A percentile compares a stretch with the other conserved stretches of the same genome.
phyloP scores from a whole-genome alignment of 1,139 yeast species.

The Petasospora rhodanensis region DNA sequence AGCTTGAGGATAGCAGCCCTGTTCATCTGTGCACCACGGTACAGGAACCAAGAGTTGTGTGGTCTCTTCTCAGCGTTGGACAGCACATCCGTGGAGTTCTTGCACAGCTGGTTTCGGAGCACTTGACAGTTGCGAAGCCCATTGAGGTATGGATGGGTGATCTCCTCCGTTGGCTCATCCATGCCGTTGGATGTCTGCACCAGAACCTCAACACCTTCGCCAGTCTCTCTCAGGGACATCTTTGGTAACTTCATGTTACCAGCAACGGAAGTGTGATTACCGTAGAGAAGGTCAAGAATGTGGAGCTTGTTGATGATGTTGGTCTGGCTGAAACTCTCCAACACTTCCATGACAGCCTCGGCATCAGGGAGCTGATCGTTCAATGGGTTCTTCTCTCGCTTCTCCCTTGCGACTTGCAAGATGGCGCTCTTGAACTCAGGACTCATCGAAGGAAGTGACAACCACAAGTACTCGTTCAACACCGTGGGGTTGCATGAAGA shows the following conservation, averaged over 20 bases:
- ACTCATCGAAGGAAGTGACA: too few relatives aligned
- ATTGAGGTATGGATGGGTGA: conserved; percentile 20
- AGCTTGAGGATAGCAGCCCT: conserved; percentile 37
- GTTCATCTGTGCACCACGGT: conserved; percentile 40
- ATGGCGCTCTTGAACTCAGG: too few relatives aligned
- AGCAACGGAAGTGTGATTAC: conserved; percentile 2
- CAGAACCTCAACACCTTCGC: conserved; percentile 1
- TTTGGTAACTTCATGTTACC: conserved; percentile 3
- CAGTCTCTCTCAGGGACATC: conserved; percentile 4
- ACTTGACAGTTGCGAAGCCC: conserved; percentile 1
- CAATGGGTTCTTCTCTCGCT: neutral
- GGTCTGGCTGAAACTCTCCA: conserved; percentile 1
- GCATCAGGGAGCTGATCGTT: conserved; percentile 4
- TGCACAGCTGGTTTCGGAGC: conserved; percentile 6
- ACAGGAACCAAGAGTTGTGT: conserved; percentile 46
- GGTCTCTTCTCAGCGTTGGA: conserved; percentile 35
- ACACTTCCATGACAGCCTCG: neutral
- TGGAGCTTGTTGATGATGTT: neutral
- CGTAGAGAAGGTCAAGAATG: conserved; percentile 2
- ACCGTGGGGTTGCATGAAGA: too few relatives aligned
- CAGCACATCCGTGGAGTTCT: neutral
- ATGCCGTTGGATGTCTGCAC: conserved; percentile 5
- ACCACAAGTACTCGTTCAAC: too few relatives aligned
- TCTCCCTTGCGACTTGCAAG: conserved; percentile 5
- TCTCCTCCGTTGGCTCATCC: conserved; percentile 1